Base-by-base conservation (phyloP, 169 alveolate species). In the Cryptosporidium felis region DNA sequence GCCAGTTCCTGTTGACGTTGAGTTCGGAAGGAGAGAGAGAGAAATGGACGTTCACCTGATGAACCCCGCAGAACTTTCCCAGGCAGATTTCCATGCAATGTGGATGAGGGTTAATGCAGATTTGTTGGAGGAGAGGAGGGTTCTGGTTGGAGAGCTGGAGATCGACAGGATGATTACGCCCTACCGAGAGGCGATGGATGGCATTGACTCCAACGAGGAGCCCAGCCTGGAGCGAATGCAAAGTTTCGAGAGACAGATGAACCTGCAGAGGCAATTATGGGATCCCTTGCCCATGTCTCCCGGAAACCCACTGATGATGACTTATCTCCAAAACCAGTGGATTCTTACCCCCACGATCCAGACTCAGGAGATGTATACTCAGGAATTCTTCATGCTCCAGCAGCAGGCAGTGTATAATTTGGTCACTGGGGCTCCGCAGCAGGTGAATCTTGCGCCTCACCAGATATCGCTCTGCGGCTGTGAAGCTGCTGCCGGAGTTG, bases 81-180 rank as follows among this genome's bases (percentile, higher is more conserved):
- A 93, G 88, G 94, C 94, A 18, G 95, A 93, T 42, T 91, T 93
- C 89, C 95, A 93, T 60, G 95, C 95, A 41, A 93, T 93, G 95
- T 93, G 95, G 95, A 93, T 93, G 95, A 85, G 95, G 41, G 95
- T 93, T 45, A 93, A 93, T 81, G 95, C 95, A 36, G 95, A 93
- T 41, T 80, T 93, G 34, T 81, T 89, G 5, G 93, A 82, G 49
- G 82, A 90, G 59, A 90, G 89, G 62, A 88, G 89, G 45, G 38
- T 74, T 30, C 41, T 74, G 51, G 85, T 74, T 4, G 85, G 85
- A 21, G 85, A 74, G 60, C 16, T 74, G 66, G 85, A 74, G 56
- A 74, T 74, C 4, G 85, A 74, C 40, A 74, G 85, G 30, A 74
- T 74, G 85, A 74, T 74, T 49, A 74, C 85, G 3, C 85, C 85